Percentiles rank a stretch among this genome's conserved stretches.
Conservation (phyloP, 768 basidiomycete genomes). For the Lactarius hatsudake region DNA sequence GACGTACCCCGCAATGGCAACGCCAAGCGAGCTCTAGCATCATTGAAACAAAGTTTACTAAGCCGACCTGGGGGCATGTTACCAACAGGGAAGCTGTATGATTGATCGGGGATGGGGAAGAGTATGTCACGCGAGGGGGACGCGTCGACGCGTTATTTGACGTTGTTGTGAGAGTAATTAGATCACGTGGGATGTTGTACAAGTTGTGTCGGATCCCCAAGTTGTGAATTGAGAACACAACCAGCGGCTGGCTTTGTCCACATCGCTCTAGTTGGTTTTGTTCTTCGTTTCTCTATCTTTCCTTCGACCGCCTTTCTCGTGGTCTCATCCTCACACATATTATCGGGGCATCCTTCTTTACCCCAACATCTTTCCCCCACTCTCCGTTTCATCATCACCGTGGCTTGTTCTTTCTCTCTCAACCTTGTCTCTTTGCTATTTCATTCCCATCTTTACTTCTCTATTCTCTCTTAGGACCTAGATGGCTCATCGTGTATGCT, state of each 20-base stretch:
- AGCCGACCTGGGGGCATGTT: conserved; percentile 41
- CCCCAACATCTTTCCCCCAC: conserved; percentile 1
- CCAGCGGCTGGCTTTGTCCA: conserved; percentile 28
- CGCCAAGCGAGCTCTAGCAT: conserved; percentile 62
- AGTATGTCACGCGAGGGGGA: conserved; percentile 18
- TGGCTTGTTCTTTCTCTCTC: conserved; percentile 20
- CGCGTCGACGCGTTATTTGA: conserved; percentile 29
- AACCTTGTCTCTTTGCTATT: conserved; percentile 15
- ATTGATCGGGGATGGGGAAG: background rate
- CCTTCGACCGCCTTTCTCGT: conserved; percentile 12
- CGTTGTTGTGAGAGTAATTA: conserved; percentile 9
- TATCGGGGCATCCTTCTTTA: conserved; percentile 9
- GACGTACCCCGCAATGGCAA: conserved; percentile 45
- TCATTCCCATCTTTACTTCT: conserved; percentile 22
- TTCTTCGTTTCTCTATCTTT: conserved; percentile 6
- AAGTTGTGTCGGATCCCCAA: conserved; percentile 19
- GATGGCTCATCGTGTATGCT: conserved; percentile 28
- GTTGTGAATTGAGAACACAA: conserved; percentile 24
- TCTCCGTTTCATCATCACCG: conserved; percentile 12
- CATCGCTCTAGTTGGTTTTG: conserved; percentile 10
- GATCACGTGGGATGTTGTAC: conserved; percentile 27
- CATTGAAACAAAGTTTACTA: conserved; percentile 63
- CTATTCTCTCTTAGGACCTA: conserved; percentile 21
- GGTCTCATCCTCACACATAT: conserved; percentile 18
- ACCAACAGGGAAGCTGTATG: background rate